Evolutionary conservation across 208 protist genomes (phyloP).

Genomic region (Naegleria fowleri): DNA sequence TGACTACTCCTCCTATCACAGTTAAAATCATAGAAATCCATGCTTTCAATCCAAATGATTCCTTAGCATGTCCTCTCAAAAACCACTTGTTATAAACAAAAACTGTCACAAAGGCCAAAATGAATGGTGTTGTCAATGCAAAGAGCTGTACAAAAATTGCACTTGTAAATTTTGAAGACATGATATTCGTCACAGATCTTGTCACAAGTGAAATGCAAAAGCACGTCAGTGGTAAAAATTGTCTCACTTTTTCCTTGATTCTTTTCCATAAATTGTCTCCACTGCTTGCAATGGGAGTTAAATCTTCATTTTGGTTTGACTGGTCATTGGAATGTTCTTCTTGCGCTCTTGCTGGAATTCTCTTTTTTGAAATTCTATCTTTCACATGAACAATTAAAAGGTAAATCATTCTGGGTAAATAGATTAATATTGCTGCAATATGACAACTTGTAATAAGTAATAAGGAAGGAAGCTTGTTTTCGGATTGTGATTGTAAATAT

Average conservation of each 20-base stretch:
- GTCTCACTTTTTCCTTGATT: background rate
- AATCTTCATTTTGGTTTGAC: background rate
- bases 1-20: background rate
- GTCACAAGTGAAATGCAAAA: background rate
- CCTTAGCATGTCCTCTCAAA: background rate
- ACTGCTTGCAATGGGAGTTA: background rate
- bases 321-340: background rate
- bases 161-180: background rate
- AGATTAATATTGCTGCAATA: background rate
- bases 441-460: background rate
- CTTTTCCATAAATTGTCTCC: too few relatives aligned
- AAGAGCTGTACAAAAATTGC: background rate
- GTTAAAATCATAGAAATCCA: background rate
- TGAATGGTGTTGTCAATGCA: background rate
- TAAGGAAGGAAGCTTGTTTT: background rate
- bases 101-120: background rate
- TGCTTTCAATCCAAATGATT: background rate
- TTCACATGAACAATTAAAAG: background rate
- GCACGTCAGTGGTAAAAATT: background rate
- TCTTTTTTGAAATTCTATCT: background rate
- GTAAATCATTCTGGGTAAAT: background rate
- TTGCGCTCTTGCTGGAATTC: background rate
- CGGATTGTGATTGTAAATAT: background rate
- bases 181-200: background rate
- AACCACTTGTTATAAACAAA: conserved; percentile 2